Conservation (phyloP, 495 filamentous ascomycete species). For the Aspergillus nidulans region DNA sequence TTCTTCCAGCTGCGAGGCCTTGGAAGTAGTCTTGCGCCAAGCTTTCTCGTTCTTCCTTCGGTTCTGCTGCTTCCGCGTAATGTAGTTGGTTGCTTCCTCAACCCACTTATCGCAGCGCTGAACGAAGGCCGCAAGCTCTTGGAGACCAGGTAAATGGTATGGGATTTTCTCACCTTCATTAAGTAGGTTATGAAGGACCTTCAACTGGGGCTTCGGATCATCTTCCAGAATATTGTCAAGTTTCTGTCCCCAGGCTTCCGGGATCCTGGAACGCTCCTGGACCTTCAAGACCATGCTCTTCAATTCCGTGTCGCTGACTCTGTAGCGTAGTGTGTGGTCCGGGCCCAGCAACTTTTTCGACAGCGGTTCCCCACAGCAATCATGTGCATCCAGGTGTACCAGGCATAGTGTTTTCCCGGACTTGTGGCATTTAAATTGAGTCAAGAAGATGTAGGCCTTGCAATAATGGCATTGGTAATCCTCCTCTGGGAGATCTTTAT, state of each 20-base stretch:
- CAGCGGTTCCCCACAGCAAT: conserved; percentile 69
- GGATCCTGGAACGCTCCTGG: conserved; percentile 77
- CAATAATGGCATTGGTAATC: conserved; percentile 88
- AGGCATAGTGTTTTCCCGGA: conserved; percentile 76
- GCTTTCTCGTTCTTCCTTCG: conserved; percentile 94
- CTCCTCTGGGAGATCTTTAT: conserved; percentile 77
- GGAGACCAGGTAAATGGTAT: conserved; percentile 81
- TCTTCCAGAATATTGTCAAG: conserved; percentile 78
- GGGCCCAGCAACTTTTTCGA: conserved; percentile 55
- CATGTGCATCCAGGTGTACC: conserved; percentile 67
- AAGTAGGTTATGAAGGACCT: conserved; percentile 76
- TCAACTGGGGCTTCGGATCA: conserved; percentile 77
- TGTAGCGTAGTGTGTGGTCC: conserved; percentile 66
- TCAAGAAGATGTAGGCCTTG: conserved; percentile 89
- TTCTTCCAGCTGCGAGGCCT: conserved; percentile 80
- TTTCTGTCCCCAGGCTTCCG: conserved; percentile 88
- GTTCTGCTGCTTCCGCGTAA: conserved; percentile 96
- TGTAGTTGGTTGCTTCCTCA: conserved; percentile 95
- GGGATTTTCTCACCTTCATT: conserved; percentile 97
- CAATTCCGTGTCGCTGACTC: conserved; percentile 69
- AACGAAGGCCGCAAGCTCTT: conserved; percentile 80
- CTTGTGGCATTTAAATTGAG: conserved; percentile 77
- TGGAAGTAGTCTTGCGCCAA: conserved; percentile 76
- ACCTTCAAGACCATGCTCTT: conserved; percentile 65
- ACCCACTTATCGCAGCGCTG: conserved; percentile 97